Conservation (phyloP, 768 basidiomycete genomes). For the Rhodotorula paludigena region DNA sequence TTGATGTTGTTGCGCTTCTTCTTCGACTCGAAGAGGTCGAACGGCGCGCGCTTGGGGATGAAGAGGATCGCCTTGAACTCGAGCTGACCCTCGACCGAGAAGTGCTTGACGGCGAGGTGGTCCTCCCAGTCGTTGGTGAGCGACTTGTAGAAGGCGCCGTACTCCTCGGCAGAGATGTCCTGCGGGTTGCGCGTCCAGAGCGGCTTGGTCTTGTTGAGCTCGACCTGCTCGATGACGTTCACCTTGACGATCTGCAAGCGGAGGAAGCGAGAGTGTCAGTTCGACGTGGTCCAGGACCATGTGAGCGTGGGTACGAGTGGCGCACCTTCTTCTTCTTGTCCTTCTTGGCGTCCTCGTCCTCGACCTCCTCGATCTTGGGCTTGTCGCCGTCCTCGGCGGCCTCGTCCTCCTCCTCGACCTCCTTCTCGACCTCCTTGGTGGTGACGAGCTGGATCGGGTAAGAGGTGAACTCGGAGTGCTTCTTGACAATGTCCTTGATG, state of each 20-base stretch:
- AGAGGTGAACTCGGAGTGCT: constrained; percentile 99
- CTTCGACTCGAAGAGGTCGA: constrained; percentile 99
- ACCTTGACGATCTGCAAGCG: constrained; percentile 60
- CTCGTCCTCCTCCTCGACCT: constrained; percentile 52
- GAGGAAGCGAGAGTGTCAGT: constrained; percentile 30
- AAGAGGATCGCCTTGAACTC: constrained; percentile 99
- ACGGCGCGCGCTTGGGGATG: constrained; percentile 94
- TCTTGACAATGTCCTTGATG: constrained; percentile 99
- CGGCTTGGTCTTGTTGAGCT: constrained; percentile 99
- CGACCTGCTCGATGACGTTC: constrained; percentile 79
- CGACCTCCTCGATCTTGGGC: constrained; percentile 40
- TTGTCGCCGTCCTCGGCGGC: constrained; percentile 61
- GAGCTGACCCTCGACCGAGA: constrained; percentile 99
- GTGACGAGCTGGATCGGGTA: constrained; percentile 98
- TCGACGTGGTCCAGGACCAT: no score
- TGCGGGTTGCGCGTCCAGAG: constrained; percentile 98
- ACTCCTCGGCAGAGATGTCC: constrained; percentile 90
- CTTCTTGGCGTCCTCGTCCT: constrained; percentile 66
- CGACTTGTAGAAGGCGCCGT: constrained; percentile 96
- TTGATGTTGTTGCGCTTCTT: constrained; percentile 99
- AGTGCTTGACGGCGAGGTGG: constrained; percentile 98
- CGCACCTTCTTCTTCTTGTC: constrained; percentile 57
- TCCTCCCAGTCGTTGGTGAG: constrained; percentile 99
- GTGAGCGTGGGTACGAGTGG: neutral
- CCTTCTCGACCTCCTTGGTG: constrained; percentile 99